A percentile compares a stretch with the other conserved stretches of the same genome.
Conservation (phyloP, 2,329 filamentous ascomycete species). For the Aspergillus vadensis region DNA sequence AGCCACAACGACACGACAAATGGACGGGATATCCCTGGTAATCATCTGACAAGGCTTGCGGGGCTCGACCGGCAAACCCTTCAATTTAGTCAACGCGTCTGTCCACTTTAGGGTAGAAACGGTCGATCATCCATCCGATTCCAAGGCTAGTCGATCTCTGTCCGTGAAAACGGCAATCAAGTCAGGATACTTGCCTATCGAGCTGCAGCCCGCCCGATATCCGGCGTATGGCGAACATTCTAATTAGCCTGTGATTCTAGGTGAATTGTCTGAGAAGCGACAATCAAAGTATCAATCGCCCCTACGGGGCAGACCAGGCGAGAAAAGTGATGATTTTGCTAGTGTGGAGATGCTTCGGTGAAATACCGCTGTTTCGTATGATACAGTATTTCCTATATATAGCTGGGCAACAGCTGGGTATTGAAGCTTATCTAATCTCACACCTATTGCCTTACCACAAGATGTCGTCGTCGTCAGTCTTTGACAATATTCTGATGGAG, state of each 20-base stretch:
- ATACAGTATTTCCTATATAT: slow-evolving; percentile 1
- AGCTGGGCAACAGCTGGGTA: not conserved
- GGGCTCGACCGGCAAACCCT: slow-evolving; percentile 7
- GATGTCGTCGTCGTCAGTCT: not conserved
- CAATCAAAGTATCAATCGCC: not conserved
- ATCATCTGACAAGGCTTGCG: slow-evolving; percentile 10
- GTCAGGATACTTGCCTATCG: not conserved
- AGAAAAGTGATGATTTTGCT: not conserved
- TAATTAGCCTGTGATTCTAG: not conserved
- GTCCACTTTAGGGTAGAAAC: slow-evolving; percentile 5
- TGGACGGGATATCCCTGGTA: not conserved
- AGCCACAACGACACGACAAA: not conserved
- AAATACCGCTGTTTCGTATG: slow-evolving; percentile 3
- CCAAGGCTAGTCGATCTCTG: slow-evolving; percentile 8
- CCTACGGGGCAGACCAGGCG: not conserved
- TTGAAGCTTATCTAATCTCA: slow-evolving; percentile 3
- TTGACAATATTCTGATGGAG: not conserved
- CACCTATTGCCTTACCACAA: not conserved
- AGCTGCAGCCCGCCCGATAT: not conserved
- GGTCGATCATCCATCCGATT: slow-evolving; percentile 6
- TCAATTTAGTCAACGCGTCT: not conserved
- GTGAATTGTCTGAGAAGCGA: not conserved
- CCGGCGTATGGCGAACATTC: not conserved
- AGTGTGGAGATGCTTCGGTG: not conserved
- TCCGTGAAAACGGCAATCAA: not conserved